Evolutionary conservation across 179 eudicot species (phyloP), one percentile per base, ranked within the genome.

Genomic region (Heliamphora pulchella): DNA sequence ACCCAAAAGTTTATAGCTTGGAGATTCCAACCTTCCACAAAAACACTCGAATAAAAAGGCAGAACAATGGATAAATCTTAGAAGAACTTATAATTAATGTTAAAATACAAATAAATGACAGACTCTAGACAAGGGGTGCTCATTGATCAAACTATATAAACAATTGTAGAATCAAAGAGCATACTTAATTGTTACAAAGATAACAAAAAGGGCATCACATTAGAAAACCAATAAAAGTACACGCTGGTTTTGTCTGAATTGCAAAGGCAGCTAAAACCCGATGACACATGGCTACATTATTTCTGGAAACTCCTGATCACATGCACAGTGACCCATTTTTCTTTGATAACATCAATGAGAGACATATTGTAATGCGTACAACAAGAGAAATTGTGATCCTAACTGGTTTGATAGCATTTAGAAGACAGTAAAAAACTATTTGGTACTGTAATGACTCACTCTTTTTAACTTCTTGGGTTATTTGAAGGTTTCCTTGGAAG

Each of bases 1-100:
- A 55, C 98, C 99, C 48, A 90, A 84, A 78, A 96, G 93, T 82
- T 94, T 92, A 73, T 87, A 61, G 83, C 99, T 96, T 78, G 99
- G 98, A 48, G 98, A 85, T 82, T 96, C 99, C 98, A 96, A 88
- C 88, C 98, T 96, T 71, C 57, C 75, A 50, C 8, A 78, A 69
- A 55, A 71, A 80, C 6, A 5, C 59, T 13, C 31, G 8, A 44
- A 77, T 80, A 53, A 80, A 51, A 72, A 76, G 5, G 68, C 47
- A 18, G n/a, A 81, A 77, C 18, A 75, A 17, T 43, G 8, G 17
- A 43, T 50, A 66, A 53, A 78, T 22, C 39, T 58, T 41, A 22
- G 18, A 46, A 41, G 48, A 54, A 22, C 20, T 13, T 31, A 31
- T 3, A 78, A 3, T 15, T 65, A 51, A 4, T 7, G 44, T 31